Evolutionary conservation across 345 rosid genomes (phyloP).

Genomic region (Dipteronia sinensis): DNA sequence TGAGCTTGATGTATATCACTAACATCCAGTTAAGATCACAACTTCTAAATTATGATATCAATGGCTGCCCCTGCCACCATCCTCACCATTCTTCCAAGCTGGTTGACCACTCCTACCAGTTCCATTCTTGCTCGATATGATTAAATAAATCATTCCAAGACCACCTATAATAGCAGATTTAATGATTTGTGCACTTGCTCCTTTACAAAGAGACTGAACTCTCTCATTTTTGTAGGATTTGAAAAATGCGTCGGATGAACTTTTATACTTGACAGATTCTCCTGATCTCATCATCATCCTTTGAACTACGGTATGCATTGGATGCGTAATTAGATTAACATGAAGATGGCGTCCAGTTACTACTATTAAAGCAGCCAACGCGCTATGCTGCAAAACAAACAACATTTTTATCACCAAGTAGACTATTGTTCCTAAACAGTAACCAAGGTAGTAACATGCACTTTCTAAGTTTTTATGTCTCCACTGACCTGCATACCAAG

Average conservation of each 20-base stretch:
- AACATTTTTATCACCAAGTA: too few relatives aligned
- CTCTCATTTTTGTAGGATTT: conserved; percentile 12
- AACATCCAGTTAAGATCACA: too few relatives aligned
- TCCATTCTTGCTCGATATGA: background rate
- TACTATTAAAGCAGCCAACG: conserved; percentile 15
- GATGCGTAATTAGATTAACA: background rate
- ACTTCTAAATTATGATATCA: too few relatives aligned
- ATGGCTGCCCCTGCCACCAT: too few relatives aligned
- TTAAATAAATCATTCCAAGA: too few relatives aligned
- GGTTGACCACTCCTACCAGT: background rate
- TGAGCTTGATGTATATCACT: too few relatives aligned
- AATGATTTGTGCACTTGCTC: conserved; percentile 10
- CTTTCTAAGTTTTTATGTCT: background rate
- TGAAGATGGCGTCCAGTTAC: too few relatives aligned
- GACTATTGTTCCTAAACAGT: too few relatives aligned
- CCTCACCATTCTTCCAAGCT: too few relatives aligned
- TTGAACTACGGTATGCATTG: too few relatives aligned
- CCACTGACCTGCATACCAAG: background rate
- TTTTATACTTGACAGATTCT: conserved; percentile 35
- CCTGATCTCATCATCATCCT: conserved; percentile 48
- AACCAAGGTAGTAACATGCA: too few relatives aligned
- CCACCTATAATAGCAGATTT: background rate
- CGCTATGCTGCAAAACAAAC: conserved; percentile 22
- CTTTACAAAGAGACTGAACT: conserved; percentile 1
- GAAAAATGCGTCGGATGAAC: conserved; percentile 32